Conservation (phyloP, 1,284 basidiomycete species). For the Malassezia caprae region DNA sequence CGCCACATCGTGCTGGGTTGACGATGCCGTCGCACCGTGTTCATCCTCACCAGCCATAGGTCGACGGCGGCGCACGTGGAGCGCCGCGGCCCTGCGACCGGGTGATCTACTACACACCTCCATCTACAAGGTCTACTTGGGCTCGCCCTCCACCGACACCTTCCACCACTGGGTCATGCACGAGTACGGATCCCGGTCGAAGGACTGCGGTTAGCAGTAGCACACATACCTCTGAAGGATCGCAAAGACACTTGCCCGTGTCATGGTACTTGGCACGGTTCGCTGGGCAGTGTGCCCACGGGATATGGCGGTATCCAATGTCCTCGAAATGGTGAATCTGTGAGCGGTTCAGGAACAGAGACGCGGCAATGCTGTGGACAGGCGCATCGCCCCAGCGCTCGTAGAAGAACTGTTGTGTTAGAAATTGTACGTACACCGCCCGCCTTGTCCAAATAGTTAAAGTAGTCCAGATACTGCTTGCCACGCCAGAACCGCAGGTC, state of each 20-base stretch:
- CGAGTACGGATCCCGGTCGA: conserved; percentile 31
- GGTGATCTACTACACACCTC: neutral
- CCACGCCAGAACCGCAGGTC: conserved; percentile 63
- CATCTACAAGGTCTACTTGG: neutral
- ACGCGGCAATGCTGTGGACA: conserved; percentile 46
- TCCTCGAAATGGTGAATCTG: conserved; percentile 40
- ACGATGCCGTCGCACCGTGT: neutral
- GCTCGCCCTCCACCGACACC: conserved; percentile 25
- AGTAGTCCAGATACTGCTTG: conserved; percentile 66
- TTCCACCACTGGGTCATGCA: conserved; percentile 38
- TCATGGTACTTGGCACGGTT: conserved; percentile 36
- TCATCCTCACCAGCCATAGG: neutral
- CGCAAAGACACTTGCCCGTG: conserved; percentile 36
- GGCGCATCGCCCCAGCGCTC: conserved; percentile 74
- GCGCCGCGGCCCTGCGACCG: neutral
- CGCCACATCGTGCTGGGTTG: conserved; percentile 17
- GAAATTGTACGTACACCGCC: conserved; percentile 54
- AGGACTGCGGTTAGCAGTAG: conserved; percentile 18
- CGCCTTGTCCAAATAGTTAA: conserved; percentile 62
- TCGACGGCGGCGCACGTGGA: neutral
- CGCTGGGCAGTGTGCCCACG: conserved; percentile 35
- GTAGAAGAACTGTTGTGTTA: conserved; percentile 34
- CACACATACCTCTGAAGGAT: conserved; percentile 23
- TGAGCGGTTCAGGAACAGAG: conserved; percentile 29
- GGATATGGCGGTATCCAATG: conserved; percentile 38